Percentiles rank a stretch among this genome's conserved stretches.
Conservation (phyloP, 345 rosid species). For the Pistacia vera region DNA sequence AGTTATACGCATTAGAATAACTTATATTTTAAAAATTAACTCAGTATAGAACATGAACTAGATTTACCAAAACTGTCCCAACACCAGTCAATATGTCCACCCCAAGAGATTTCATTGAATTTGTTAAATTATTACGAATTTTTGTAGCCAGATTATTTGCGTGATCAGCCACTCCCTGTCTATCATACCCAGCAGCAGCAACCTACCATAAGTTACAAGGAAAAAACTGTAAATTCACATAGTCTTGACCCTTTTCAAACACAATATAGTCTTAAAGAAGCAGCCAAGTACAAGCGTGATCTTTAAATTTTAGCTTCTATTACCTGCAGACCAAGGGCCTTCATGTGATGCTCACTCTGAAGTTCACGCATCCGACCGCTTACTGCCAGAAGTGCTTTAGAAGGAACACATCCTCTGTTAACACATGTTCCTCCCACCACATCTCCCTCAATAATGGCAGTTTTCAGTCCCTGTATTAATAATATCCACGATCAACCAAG, state of each 20-base stretch:
- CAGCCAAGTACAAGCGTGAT: not conserved
- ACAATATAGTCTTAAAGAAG: not conserved
- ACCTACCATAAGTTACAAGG: conserved; percentile 51
- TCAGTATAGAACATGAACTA: conserved; percentile 8
- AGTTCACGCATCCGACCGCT: conserved; percentile 97
- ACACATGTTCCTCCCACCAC: conserved; percentile 99
- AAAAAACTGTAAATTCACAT: not conserved
- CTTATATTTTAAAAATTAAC: not conserved
- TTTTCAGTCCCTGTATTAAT: conserved; percentile 75
- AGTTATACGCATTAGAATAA: conserved; percentile 11
- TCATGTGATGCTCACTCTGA: conserved; percentile 93
- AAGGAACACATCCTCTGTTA: conserved; percentile 98
- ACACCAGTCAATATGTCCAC: conserved; percentile 93
- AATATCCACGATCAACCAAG: not conserved
- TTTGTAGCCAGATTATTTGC: conserved; percentile 92
- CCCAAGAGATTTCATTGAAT: conserved; percentile 91
- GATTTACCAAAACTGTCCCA: conserved; percentile 80
- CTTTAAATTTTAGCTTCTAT: not conserved
- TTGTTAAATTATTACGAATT: conserved; percentile 86
- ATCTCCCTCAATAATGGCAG: conserved; percentile 95
- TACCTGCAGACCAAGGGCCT: conserved; percentile 96
- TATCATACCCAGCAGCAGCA: conserved; percentile 89
- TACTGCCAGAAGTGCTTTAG: conserved; percentile 95
- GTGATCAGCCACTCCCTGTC: conserved; percentile 96
- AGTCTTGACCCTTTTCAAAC: not conserved